Base-by-base conservation (phyloP, 2,329 filamentous ascomycete genomes). In the Mollisiaceae sp. region DNA sequence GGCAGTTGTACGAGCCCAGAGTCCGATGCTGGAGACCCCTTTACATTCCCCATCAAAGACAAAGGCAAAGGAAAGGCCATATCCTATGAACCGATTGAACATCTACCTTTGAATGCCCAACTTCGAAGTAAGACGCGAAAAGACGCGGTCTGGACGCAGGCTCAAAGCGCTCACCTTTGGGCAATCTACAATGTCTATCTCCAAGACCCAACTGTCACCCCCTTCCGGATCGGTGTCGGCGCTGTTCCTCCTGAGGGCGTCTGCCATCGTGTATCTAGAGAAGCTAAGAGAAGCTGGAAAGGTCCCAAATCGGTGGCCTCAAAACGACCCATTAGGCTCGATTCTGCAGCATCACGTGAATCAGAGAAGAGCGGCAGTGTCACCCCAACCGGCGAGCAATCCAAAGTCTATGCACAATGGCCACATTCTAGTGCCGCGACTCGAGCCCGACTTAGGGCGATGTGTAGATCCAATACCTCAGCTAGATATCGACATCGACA, bases 151-250 rank as follows among this genome's bases (percentile, higher is more conserved):
- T 90, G 88, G 88, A 89, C 87, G 4, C 85, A 84, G 67, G 82
- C 85, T 20, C 89, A 90, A 86, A 87, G 82, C 77, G 79, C 84
- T 14, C 88, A 91, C 71, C 77, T 91, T 11, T 91, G 88, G 88
- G 82, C 85, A 5, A 89, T 85, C 0, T 91, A 89, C 73, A 78
- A 85, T 65, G 78, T 88, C 60, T 91, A 90, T 71, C 78, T 90
- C 47, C 85, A 89, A 73, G 88, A 91, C 70, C 87, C 88, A 55
- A 87, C 86, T 58, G 86, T 90, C 2, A 91, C 88, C 0, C 88
- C 88, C 0, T 86, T 91, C 67, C 83, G 86, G 60, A 81, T 89
- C 63, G 84, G 86, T 66, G 88, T 87, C 72, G 87, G 85, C 72
- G 83, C 84, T 64, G 83, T 90, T 32, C 88, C 88, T 8, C 88